phyloP scores from a whole-genome alignment of 1,284 basidiomycete genomes.

The Phlebopus sp. region DNA sequence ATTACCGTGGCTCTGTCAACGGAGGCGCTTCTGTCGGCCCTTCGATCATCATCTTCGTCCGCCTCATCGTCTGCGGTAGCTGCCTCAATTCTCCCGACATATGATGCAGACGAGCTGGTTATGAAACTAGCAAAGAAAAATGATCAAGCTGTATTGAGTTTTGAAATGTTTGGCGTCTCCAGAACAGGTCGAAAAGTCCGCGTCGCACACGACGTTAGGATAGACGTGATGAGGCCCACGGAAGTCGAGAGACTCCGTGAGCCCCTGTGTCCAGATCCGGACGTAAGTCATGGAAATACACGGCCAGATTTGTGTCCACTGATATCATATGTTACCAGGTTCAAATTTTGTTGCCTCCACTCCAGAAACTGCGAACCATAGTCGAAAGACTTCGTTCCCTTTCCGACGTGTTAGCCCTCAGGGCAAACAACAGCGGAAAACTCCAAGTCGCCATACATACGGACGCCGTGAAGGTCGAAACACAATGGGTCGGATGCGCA shows the following conservation, averaged over 20 bases:
- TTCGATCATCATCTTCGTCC: conserved; percentile 59
- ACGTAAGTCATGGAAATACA: conserved; percentile 46
- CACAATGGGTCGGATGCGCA: conserved; percentile 73
- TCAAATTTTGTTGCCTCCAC: conserved; percentile 77
- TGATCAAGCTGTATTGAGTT: conserved; percentile 68
- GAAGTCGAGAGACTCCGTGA: conserved; percentile 75
- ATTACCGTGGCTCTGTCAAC: conserved; percentile 73
- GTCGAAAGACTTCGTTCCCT: conserved; percentile 75
- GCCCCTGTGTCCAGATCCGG: conserved; percentile 85
- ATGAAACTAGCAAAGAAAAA: conserved; percentile 85
- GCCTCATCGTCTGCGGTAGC: conserved; percentile 35
- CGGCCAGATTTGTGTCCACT: background rate
- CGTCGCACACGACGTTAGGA: conserved; percentile 70
- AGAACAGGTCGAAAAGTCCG: conserved; percentile 53
- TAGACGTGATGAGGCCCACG: conserved; percentile 72
- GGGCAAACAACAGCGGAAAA: conserved; percentile 61
- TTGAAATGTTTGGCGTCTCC: conserved; percentile 65
- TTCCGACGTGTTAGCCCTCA: conserved; percentile 71
- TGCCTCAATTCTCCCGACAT: conserved; percentile 30
- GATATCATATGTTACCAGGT: conserved; percentile 52
- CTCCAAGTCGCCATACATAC: conserved; percentile 71
- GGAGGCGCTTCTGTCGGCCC: conserved; percentile 74
- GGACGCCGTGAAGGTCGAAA: conserved; percentile 71
- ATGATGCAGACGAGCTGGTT: conserved; percentile 63
- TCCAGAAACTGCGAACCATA: conserved; percentile 76